Evolutionary conservation across 208 protist genomes (phyloP), one percentile per base, ranked within the genome.

Genomic region (Balamuthia mandrillaris): DNA sequence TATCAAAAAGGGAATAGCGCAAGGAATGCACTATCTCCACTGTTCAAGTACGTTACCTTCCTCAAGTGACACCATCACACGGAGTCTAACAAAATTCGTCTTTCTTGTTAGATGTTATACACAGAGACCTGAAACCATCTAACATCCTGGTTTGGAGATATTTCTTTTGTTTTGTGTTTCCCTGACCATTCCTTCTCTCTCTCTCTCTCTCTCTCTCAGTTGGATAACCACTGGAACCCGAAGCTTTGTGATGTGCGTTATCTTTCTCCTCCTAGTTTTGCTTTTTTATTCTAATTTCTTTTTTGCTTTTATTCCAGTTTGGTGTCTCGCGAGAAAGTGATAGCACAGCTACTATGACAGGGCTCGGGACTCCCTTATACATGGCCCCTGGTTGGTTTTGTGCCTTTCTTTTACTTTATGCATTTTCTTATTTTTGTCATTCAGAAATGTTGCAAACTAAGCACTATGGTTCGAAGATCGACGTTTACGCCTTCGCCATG

Each of bases 11-110:
- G 61, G 61, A 33, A 45, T 70, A 33, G 61, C 61, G 0, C 61
- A 70, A 41, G 61, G 61, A 12, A 70, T 70, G 61, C 61, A 70
- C 29, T 70, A 70, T 41, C 61, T 70, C 9, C 61, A 70, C 61
- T 70, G 61, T n/a, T 70, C 61, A 3, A 70, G 61, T 70, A 45
- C 37, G 21, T 5, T 18, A 3, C 37, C 33, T 41, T 45, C 37
- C 29, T 45, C 29, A 4, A 31, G 12, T 21, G 5, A n/a, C n/a
- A 3, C 14, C 31, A 10, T 66, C n/a, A n/a, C 31, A 24, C 33
- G 54, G 54, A 9, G 54, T 6, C 33, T 18, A 33, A 24, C 39
- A 9, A 4, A 33, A 33, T 3, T 3, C 0, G 3, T 2, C 21
- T 39, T 14, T 24, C 16, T 14, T 31, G 9, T 5, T 18, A 70